Evolutionary conservation across 1,139 yeast species (phyloP), one percentile per base, ranked within the genome.

Genomic region (Magnusiomyces tetraspermus): DNA sequence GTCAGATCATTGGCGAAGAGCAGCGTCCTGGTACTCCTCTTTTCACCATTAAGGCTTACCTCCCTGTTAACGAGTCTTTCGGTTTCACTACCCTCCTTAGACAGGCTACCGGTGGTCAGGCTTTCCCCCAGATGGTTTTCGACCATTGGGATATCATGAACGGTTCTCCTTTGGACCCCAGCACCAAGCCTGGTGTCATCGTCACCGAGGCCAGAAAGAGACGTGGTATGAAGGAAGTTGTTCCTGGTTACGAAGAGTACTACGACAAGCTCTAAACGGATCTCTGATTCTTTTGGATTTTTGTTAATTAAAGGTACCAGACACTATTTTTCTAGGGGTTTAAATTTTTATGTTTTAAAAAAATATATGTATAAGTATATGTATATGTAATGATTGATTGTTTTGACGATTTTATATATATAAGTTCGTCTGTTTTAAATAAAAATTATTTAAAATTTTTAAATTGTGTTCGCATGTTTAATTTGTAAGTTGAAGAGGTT

Each of bases 61-160:
- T 90, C 78, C 98, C 98, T 76, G 97, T 92, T 71, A 92, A 92
- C 80, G 98, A 92, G 83, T 92, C 98, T 59, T 92, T 92, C 84
- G 98, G 98, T 85, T 92, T 92, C 96, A 85, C 96, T 70, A 92
- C 95, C 79, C 96, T 89, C 72, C 86, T 92, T 74, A 89, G 98
- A 84, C 97, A 90, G 80, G 96, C 97, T 72, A 92, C 98, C 71
- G 97, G 97, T 86, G 98, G 98, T 78, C 98, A 92, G 83, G 98
- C 98, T 76, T 92, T 92, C 97, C 98, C 98, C 79, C 97, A 90
- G 82, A 83, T 92, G 95, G 92, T 92, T 76, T 92, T 92, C 78
- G 97, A 90, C 76, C 98, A 92, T 77, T 92, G 97, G 97, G 80
- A 88, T 64, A 76, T 85, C 69, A 79, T 92, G 80, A 71, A 73